Evolutionary conservation across 106 monocot genomes (phyloP), one percentile per base, ranked within the genome.

Genomic region (Iris macrosiphon): DNA sequence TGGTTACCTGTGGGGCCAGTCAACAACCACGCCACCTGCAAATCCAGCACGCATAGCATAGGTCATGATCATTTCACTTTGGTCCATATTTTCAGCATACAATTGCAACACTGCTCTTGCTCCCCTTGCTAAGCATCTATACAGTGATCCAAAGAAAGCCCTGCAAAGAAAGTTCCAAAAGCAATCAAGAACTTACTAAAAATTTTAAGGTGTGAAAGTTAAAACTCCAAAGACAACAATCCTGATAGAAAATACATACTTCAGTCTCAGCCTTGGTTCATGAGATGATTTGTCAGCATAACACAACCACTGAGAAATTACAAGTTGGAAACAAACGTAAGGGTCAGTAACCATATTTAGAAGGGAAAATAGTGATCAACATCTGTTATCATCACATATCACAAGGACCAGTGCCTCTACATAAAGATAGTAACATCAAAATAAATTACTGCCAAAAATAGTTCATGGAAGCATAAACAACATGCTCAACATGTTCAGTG

Each of bases 241-340:
- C 3, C n/a, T 23, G 40, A 7, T 3, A 10, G 13, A 20, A 68
- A 50, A 12, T 35, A 61, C 91, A 57, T 71, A 98, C 90, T 91
- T 98, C 52, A 98, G 45, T 75, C 98, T 66, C 64, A 83, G 58
- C 44, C 83, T 90, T 70, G 98, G 98, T 44, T 87, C 77, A 66
- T 98, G 87, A 44, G 80, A 98, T n/a, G 98, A 87, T 59, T 91
- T 91, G 68, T 83, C 80, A 38, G 96, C 90, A 73, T 90, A 83
- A 38, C 96, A 98, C 55, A 98, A 72, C 96, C 90, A 98, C 96
- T 98, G 90, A 52, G 73, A 32, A 39, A 31, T 32, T 14, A 49
- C 41, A 53, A 51, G 11, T 41, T 2, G 28, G 7, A 55, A 49
- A 32, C 47, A 28, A 34, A 32, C 19, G 38, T 17, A 11, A 60